Conservation (phyloP, 345 rosid genomes). For the Moricandia arvensis region DNA sequence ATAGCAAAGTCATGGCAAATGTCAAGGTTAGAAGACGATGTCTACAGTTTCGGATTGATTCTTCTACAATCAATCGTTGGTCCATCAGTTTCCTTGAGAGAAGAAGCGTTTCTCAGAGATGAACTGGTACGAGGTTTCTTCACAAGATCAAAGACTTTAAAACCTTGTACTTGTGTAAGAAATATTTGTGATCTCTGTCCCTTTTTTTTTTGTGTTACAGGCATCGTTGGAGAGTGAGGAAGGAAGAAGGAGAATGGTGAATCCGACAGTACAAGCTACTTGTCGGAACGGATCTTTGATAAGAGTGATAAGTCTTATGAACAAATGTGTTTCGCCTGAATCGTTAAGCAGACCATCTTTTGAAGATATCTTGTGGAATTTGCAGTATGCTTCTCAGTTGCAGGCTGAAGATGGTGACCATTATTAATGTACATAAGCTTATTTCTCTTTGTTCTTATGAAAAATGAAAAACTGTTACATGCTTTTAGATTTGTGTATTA, state of each 20-base stretch:
- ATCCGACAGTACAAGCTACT: conserved; percentile 73
- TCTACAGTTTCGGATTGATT: conserved; percentile 90
- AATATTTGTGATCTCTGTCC: not conserved
- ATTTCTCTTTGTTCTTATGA: not conserved
- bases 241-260: conserved; percentile 74
- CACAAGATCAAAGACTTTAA: not conserved
- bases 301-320: conserved; percentile 64
- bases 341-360: conserved; percentile 72
- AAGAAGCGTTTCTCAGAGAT: conserved; percentile 78
- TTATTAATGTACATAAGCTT: conserved; percentile 28
- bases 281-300: conserved; percentile 76
- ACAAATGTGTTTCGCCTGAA: conserved; percentile 77
- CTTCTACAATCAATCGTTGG: conserved; percentile 94
- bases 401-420: conserved; percentile 75
- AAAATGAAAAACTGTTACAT: not conserved
- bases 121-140: conserved; percentile 57
- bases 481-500: not conserved
- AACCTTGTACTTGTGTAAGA: not conserved
- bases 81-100: conserved; percentile 63
- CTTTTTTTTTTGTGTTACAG: conserved; percentile 36
- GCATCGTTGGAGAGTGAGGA: conserved; percentile 89
- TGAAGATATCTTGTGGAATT: conserved; percentile 91
- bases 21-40: conserved; percentile 72
- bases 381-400: conserved; percentile 90
- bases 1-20: conserved; percentile 55